Evolutionary conservation across 2,329 filamentous ascomycete genomes (phyloP), one percentile per base, ranked within the genome.

Genomic region (Alternaria brassicicola): DNA sequence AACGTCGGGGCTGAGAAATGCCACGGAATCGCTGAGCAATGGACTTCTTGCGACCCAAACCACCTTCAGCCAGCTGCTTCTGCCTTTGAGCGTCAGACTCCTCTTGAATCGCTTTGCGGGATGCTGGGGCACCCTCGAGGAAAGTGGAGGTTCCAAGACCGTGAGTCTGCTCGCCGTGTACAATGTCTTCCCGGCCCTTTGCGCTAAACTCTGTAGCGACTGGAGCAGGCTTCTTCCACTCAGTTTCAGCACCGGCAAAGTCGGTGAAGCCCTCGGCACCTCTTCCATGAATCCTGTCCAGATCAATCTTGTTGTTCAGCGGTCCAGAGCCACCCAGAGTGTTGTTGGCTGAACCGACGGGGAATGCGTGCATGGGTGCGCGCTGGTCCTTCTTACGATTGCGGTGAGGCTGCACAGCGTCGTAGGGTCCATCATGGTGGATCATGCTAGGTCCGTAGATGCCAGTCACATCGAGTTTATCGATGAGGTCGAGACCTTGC

Each of bases 401-500:
- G 64, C 95, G 91, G 76, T 96, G 91, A 4, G 95, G 93, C 77
- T 97, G 96, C 76, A 95, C 91, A 19, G 95, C 95, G 78, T 99
- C 95, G 71, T 97, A 99, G 4, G 95, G 95, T 1, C 95, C 95
- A 72, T 98, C 95, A 73, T 99, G 95, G 72, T 99, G 95, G 79
- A 98, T 97, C 67, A 97, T 82, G 79, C 94, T 93, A 70, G 90
- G 92, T 56, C 95, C 94, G 74, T 96, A 97, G 68, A 98, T 96
- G 76, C 93, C 93, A 4, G 93, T 97, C 62, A 95, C 93, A 80
- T 98, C 95, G 65, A 99, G 83, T 76, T 97, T 94, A 80, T 99
- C 95, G 71, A 99, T 98, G 43, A 98, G 86, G 76, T 99, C 95
- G 64, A 98, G 78, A 30, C 84, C 79, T 49, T 79, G 76, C 13